Percentiles rank a stretch among this genome's conserved stretches.
These are phyloP conservation scores for Scenedesmus sp. DNA, from an alignment of 163 green algal genomes.

Conservation along the genomic window DNA sequence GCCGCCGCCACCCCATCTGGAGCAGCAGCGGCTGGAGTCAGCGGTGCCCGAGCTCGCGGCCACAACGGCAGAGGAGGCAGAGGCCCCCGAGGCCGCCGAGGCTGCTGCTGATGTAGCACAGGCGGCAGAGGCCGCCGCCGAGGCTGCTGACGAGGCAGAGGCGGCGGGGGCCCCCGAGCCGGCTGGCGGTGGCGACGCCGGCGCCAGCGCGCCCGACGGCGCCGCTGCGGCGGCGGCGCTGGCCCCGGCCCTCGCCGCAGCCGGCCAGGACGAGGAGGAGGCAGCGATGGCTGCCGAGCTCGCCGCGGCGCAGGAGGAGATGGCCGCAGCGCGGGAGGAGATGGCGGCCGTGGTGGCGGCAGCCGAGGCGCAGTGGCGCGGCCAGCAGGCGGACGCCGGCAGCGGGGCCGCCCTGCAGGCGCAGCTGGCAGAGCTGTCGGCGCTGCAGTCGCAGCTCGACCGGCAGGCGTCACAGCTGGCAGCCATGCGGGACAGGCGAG, in stretches of 20 bases:
- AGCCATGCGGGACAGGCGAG: conserved; percentile 2
- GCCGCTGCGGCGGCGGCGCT: not conserved
- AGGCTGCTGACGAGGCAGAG: not conserved
- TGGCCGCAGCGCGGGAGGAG: conserved; percentile 12
- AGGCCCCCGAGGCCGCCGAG: not conserved
- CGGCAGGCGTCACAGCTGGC: conserved; percentile 6
- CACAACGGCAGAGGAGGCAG: conserved; percentile 1
- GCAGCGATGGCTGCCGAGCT: not conserved
- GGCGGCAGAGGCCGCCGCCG: not conserved
- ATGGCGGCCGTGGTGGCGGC: not conserved
- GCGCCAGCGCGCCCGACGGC: not conserved
- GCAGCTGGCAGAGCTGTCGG: not conserved
- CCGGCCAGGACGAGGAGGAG: not conserved
- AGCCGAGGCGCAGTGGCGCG: no score
- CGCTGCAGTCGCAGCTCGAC: not conserved
- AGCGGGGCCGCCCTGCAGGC: no score
- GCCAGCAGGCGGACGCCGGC: no score
- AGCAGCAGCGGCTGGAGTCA: no score
- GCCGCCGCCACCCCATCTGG: not conserved
- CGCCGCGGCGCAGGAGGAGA: not conserved
- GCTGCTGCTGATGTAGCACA: not conserved
- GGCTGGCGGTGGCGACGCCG: not conserved
- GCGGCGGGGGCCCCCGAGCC: not conserved
- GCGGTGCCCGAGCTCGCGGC: no score
- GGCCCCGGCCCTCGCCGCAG: not conserved